Percentiles rank a stretch among this genome's conserved stretches.
Evolutionary conservation across 768 basidiomycete species (phyloP).

Genomic region (Xerocomellus chrysenteron): DNA sequence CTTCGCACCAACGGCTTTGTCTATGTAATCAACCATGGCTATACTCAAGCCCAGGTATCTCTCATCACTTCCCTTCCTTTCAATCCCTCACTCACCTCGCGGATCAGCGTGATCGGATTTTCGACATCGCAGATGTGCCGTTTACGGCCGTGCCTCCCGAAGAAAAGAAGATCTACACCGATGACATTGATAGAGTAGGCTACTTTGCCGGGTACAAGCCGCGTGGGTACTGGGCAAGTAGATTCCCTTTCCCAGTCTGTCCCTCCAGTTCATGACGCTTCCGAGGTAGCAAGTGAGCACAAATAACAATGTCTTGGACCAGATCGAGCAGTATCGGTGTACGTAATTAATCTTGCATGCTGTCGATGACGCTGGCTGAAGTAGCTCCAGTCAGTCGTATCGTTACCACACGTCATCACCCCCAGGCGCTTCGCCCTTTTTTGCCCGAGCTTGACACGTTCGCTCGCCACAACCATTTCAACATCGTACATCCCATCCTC

Average conservation of each 20-base stretch:
- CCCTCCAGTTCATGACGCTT: not conserved
- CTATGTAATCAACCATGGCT: conserved; percentile 38
- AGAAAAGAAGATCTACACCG: conserved; percentile 42
- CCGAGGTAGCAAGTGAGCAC: conserved; percentile 51
- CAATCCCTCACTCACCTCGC: conserved; percentile 13
- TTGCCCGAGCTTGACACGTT: conserved; percentile 46
- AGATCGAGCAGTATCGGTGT: conserved; percentile 65
- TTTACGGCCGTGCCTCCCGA: conserved; percentile 38
- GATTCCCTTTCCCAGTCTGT: not conserved
- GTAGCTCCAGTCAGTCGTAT: conserved; percentile 44
- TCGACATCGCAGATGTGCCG: conserved; percentile 47
- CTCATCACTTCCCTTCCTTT: not conserved
- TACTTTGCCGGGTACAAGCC: conserved; percentile 52
- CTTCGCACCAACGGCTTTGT: conserved; percentile 42
- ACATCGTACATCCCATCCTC: conserved; percentile 48
- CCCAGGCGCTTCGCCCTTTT: conserved; percentile 36
- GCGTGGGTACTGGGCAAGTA: conserved; percentile 15
- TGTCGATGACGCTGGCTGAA: not conserved
- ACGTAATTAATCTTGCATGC: conserved; percentile 13
- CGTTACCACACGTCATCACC: conserved; percentile 45
- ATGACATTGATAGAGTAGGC: conserved; percentile 39
- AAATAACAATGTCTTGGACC: conserved; percentile 52
- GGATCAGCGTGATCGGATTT: conserved; percentile 43
- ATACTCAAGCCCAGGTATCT: conserved; percentile 37
- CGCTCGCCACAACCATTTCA: conserved; percentile 48